Percentiles rank a stretch among this genome's conserved stretches.
phyloP scores from a whole-genome alignment of 805 yeast species.

The Babjeviella inositovora region DNA sequence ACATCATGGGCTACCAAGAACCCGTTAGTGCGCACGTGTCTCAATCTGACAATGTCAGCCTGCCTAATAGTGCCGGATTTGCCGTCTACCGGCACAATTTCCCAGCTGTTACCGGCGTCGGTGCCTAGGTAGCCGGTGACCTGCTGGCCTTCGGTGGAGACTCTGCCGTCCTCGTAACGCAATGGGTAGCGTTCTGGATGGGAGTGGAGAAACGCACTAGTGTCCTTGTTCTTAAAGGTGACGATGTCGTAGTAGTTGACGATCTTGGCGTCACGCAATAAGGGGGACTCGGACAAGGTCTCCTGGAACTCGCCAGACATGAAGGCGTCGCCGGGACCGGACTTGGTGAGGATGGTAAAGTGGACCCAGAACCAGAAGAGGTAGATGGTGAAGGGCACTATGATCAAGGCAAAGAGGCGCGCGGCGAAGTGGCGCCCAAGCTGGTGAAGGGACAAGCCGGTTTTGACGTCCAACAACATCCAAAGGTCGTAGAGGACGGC shows the following conservation, averaged over 20 bases:
- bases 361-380: constrained; percentile 87
- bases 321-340: constrained; percentile 93
- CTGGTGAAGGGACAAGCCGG: constrained; percentile 41
- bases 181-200: constrained; percentile 66
- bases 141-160: constrained; percentile 90
- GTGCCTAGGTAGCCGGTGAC: constrained; percentile 52
- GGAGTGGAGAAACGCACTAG: constrained; percentile 71
- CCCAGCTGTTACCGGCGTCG: constrained; percentile 72
- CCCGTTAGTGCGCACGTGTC: constrained; percentile 70
- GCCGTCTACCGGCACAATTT: constrained; percentile 46
- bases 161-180: constrained; percentile 91
- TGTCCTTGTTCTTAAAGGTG: constrained; percentile 68
- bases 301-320: constrained; percentile 96
- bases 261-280: constrained; percentile 53
- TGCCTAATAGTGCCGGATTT: constrained; percentile 35
- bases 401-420: constrained; percentile 54
- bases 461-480: constrained; percentile 61
- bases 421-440: constrained; percentile 59
- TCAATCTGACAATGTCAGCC: constrained; percentile 64
- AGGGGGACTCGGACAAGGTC: constrained; percentile 69
- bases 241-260: constrained; percentile 65
- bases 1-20: constrained; percentile 84
- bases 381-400: constrained; percentile 71
- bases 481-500: constrained; percentile 82
- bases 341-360: constrained; percentile 61